Evolutionary conservation across 345 rosid genomes (phyloP), one percentile per base, ranked within the genome.

Genomic region (Microthlaspi erraticum): DNA sequence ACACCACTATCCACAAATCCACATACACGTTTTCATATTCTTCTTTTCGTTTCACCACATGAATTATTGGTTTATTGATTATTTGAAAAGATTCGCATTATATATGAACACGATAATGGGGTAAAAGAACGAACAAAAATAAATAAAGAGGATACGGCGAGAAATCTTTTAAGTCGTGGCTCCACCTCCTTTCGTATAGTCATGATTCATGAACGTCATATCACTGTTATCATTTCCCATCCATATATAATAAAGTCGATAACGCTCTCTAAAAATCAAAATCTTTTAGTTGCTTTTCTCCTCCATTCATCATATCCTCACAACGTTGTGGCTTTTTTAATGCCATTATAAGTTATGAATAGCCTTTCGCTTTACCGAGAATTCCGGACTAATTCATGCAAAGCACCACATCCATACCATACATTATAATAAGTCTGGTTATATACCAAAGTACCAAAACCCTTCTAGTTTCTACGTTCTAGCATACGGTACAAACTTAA

Each of bases 131-230:
- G 43, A 62, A 63, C 60, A 18, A 12, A 8, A 44, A 3, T 3
- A 56, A 49, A 42, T 4, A 42, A 61, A 44, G 56, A 45, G 48
- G n/a, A 64, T 13, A 39, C 59, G 42, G 46, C 37, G 17, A 64
- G 23, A 73, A 73, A 2, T 26, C 4, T 26, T 23, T 26, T 26
- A 38, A 65, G 31, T 0, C 9, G 66, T 49, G 77, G 77, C 66
- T 73, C 77, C 64, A 64, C 71, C 14, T 56, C 53, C 53, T 65
- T 65, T 48, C 36, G 60, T 38, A 39, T 31, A 12, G 77, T 64
- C 70, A 62, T 56, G 46, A 42, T 20, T 54, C 60, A 32, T 9
- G 23, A 45, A 23, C 20, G 52, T 71, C 76, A 43, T 34, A 18
- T 72, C 76, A 37, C 64, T 49, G 46, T 58, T 58, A 57, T 37